Percentiles rank a stretch among this genome's conserved stretches.
Evolutionary conservation across 768 basidiomycete genomes (phyloP).

Genomic region (Tulasnella sp.): DNA sequence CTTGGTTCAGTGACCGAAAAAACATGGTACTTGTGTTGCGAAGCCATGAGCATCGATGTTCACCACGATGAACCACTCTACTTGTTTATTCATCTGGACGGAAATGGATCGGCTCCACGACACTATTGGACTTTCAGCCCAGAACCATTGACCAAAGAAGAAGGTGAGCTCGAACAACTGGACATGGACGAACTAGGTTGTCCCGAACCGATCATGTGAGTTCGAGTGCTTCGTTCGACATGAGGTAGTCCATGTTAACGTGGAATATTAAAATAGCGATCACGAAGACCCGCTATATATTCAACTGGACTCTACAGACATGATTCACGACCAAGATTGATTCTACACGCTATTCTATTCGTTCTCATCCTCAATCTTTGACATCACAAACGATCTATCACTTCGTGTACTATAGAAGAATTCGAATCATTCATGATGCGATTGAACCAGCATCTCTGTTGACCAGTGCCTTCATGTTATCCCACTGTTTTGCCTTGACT

Average conservation of each 20-base stretch:
- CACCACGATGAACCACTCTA: neutral
- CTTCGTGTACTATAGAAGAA: neutral
- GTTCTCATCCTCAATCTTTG: too few relatives aligned
- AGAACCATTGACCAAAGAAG: neutral
- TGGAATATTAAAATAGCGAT: neutral
- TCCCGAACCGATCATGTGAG: neutral
- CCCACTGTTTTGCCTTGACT: conserved; percentile 13
- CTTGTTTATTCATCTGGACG: neutral
- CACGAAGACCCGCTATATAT: neutral
- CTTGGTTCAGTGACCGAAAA: neutral
- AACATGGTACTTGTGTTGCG: conserved; percentile 4
- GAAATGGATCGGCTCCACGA: neutral
- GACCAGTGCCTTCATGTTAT: neutral
- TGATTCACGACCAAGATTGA: neutral
- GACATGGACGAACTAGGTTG: conserved; percentile 6
- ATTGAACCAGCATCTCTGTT: too few relatives aligned
- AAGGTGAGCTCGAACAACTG: neutral
- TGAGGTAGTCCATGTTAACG: neutral
- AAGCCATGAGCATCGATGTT: neutral
- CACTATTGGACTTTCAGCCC: conserved; percentile 4
- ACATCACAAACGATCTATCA: too few relatives aligned
- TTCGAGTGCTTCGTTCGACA: neutral
- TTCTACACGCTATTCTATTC: neutral
- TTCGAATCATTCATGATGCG: neutral
- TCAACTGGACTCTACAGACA: neutral